phyloP scores from a whole-genome alignment of 306 rosid genomes.

The Potentilla sterilis region DNA sequence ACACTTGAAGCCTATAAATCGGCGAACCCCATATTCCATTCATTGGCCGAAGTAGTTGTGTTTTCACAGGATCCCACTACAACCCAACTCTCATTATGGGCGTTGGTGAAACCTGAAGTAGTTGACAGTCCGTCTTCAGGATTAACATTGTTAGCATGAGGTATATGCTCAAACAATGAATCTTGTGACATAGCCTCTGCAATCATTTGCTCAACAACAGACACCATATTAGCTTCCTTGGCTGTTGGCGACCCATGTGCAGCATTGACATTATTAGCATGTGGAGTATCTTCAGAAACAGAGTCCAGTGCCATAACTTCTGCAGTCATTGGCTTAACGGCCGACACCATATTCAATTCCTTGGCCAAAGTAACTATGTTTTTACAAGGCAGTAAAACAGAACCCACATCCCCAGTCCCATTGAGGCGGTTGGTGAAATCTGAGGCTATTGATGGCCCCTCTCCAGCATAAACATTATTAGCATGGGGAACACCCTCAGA shows the following conservation, averaged over 20 bases:
- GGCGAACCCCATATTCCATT: slow-evolving; percentile 22
- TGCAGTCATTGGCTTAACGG: not conserved
- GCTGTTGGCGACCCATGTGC: too few species aligned
- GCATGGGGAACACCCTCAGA: not conserved
- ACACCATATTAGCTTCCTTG: too few species aligned
- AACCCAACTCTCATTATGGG: slow-evolving; percentile 25
- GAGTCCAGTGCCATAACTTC: not conserved
- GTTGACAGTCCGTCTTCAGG: slow-evolving; percentile 32
- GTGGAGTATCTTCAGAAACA: slow-evolving; percentile 5
- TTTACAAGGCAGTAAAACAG: too few species aligned
- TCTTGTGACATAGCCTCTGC: too few species aligned
- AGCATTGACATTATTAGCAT: slow-evolving; percentile 6
- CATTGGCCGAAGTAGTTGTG: slow-evolving; percentile 11
- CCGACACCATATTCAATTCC: not conserved
- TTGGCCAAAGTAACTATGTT: not conserved
- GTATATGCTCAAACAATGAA: too few species aligned
- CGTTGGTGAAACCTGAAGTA: slow-evolving; percentile 24
- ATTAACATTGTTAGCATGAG: too few species aligned
- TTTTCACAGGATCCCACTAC: slow-evolving; percentile 27
- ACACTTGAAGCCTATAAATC: not conserved
- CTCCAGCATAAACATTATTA: not conserved
- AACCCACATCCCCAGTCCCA: not conserved
- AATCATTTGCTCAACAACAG: too few species aligned
- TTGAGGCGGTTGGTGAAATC: not conserved
- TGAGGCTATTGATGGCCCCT: not conserved